phyloP scores from a whole-genome alignment of 225 moss, liverwort and hornwort genomes.

The Polytrichum formosum region DNA sequence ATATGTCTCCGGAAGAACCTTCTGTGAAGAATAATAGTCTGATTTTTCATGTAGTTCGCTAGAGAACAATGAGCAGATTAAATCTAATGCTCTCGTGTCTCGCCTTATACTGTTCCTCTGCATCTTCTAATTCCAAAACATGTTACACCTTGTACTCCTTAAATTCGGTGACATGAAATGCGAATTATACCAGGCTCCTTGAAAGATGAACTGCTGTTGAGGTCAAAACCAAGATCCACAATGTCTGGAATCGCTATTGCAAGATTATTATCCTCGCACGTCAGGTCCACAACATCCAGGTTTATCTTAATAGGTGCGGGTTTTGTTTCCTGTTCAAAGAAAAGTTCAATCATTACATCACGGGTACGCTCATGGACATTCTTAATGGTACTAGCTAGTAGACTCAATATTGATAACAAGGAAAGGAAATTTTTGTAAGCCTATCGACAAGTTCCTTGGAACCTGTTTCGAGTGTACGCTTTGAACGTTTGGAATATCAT shows the following conservation, averaged over 20 bases:
- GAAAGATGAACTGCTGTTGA: conserved; percentile 14
- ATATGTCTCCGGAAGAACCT: not conserved
- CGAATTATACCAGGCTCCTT: conserved; percentile 21
- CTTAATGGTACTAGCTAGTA: too few relatives aligned
- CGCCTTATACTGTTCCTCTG: too few relatives aligned
- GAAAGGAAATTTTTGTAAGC: not conserved
- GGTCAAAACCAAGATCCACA: conserved; percentile 36
- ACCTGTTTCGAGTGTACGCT: not conserved
- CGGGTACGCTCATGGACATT: not conserved
- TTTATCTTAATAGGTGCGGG: too few relatives aligned
- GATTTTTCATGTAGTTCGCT: not conserved
- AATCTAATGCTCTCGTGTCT: too few relatives aligned
- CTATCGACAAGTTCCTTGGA: not conserved
- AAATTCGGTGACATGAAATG: not conserved
- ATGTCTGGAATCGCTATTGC: conserved; percentile 13
- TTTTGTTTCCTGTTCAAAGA: conserved; percentile 1
- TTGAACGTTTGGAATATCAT: not conserved
- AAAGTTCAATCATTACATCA: not conserved
- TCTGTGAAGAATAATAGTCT: not conserved
- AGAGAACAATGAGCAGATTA: too few relatives aligned
- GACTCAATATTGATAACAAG: not conserved
- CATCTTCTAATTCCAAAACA: too few relatives aligned
- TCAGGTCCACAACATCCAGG: not conserved
- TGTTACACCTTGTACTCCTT: too few relatives aligned
- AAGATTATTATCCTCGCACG: not conserved